Base-by-base conservation (phyloP, 2,329 filamentous ascomycete genomes). In the Arachnopeziza araneosa region DNA sequence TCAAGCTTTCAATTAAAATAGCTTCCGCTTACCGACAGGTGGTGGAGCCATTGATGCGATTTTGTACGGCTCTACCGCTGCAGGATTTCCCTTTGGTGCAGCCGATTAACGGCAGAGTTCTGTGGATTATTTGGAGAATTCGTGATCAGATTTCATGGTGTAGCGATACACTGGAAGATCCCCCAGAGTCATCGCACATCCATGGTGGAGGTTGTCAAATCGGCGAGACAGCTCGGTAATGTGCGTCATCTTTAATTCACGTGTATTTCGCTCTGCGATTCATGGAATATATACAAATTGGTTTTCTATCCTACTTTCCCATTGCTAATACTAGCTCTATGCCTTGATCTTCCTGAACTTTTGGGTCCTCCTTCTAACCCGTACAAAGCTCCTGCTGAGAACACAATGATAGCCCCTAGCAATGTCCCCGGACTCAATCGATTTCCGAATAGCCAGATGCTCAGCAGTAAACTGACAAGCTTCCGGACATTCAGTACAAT, bases 401-500 rank as follows among this genome's bases (percentile, higher is more conserved):
- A 99, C 8, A 99, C 95, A 63, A 98, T 79, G 5, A 85, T 79
- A 0, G 93, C 93, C 2, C 95, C 95, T 4, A 91, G 61, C 57
- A 96, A 75, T 62, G 96, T 96, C 49, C 91, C 88, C 0, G 80
- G 76, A 14, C 88, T 85, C 65, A 99, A 79, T 49, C 82, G 76
- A 72, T 99, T 97, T 5, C 93, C 95, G 75, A 99, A 99, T 1
- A 99, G 75, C 83, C 92, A 93, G 61, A 98, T 96, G 68, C 93
- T 97, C 60, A 98, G 74, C 63, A 98, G 78, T 62, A 98, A 82
- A 69, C 93, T 97, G 58, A 96, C 88, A 22, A 99, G 79, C 75
- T 99, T 99, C 67, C 95, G 84, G 62, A 99, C 90, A 73, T 98
- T 99, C 62, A 99, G 80, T 54, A 98, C 92, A 68, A 99, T 96